Base-by-base conservation (phyloP, 768 basidiomycete genomes). In the Cubamyces sp. region DNA sequence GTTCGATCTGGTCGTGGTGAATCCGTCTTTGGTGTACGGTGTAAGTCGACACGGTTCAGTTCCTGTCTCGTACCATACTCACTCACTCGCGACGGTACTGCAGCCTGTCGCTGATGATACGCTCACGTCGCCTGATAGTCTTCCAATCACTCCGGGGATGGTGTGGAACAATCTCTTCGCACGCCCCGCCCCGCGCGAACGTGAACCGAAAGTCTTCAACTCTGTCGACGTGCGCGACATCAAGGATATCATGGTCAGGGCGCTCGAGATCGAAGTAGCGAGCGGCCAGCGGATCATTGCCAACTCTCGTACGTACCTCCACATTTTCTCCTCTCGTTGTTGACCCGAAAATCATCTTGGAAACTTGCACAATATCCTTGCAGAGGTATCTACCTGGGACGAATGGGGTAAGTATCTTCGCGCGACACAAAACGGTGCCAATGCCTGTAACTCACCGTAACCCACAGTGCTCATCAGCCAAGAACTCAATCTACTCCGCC, bases 271-370 rank as follows among this genome's bases (percentile, higher is more conserved):
- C 50, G 75, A 78, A 39, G 78, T 74, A 4, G 87, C 86, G 0
- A 81, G 80, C 3, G 82, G 83, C 0, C 77, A 89, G 61, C 75
- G 88, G 37, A 80, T 89, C 66, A 78, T 89, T 67, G 30, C 37
- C 2, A 47, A 18, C 15, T 45, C 55, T 18, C n/a, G 55, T 57
- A 16, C 41, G 54, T 46, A n/a, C 12, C 28, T 19, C 15, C 19
- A 12, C 37, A 16, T 41, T 9, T 40, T 26, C 18, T 26, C n/a
- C n/a, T n/a, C n/a, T n/a, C n/a, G n/a, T n/a, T n/a, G n/a, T n/a
- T n/a, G n/a, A n/a, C n/a, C n/a, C n/a, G n/a, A n/a, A n/a, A 2
- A 16, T 30, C 6, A n/a, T 19, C 14, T 9, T 5, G 18, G 25
- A 4, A 30, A n/a, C 16, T 26, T 34, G 12, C 21, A 14, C 1